Percentiles rank a stretch among this genome's conserved stretches.
Conservation (phyloP, 1,284 basidiomycete species). For the Testicularia cyperi region DNA sequence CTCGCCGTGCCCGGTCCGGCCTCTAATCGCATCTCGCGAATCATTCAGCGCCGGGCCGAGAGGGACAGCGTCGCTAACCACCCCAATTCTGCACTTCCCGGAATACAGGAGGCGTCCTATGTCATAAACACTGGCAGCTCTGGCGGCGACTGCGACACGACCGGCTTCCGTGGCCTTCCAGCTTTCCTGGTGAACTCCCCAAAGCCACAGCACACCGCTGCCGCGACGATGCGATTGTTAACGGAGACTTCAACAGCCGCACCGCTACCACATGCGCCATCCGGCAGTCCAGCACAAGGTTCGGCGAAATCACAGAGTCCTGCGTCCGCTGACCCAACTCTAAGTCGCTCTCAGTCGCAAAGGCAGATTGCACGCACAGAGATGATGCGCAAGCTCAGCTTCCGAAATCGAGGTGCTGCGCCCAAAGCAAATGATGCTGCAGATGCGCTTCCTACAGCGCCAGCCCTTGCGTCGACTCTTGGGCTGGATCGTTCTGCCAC, state of each 20-base stretch:
- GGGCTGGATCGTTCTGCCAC: too few species aligned
- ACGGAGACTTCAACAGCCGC: neutral
- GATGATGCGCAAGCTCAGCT: constrained; percentile 50
- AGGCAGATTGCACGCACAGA: constrained; percentile 45
- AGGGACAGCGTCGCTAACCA: constrained; percentile 31
- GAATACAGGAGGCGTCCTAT: too few species aligned
- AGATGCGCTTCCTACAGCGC: neutral
- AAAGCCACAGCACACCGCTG: too few species aligned
- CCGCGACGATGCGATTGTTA: too few species aligned
- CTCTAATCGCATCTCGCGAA: constrained; percentile 33
- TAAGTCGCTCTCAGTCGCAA: constrained; percentile 29
- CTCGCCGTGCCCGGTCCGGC: constrained; percentile 35
- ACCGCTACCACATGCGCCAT: neutral
- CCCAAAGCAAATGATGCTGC: neutral
- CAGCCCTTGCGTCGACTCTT: neutral
- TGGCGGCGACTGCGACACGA: too few species aligned
- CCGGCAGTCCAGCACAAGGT: neutral
- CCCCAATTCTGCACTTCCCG: too few species aligned
- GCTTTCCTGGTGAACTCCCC: too few species aligned
- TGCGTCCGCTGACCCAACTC: too few species aligned
- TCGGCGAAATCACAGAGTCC: neutral
- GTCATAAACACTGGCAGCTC: too few species aligned
- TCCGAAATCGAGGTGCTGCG: constrained; percentile 13
- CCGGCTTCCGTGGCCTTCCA: too few species aligned
- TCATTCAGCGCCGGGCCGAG: constrained; percentile 24